Base-by-base conservation (phyloP, 108 stramenopile genomes). In the Pseudonitzschia multistriata region DNA sequence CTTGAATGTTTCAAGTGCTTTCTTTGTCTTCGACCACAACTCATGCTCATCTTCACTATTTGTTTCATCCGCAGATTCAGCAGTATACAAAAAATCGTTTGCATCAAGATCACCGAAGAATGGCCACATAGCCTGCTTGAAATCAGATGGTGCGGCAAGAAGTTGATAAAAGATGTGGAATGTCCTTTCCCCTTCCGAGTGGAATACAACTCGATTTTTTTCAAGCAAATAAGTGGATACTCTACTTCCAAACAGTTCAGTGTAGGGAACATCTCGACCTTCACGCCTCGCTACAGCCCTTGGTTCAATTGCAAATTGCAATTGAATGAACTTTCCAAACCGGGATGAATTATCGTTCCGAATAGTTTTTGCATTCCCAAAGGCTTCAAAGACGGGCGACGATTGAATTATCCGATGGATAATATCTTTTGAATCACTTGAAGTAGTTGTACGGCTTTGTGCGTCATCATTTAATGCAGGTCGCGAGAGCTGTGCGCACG, bases 91-190 rank as follows among this genome's bases (percentile, higher is more conserved):
- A 45, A 77, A 82, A 28, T 80, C 62, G 8, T 39, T 19, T 5
- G 64, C 45, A 19, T 65, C 68, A 0, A 59, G 64, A 27, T 54
- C 49, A 47, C 77, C 34, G 42, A 78, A 69, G 8, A 66, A 49
- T 3, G 71, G 73, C 53, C 86, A 90, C 8, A 90, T 66, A 3
- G 50, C 39, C 21, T 66, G 30, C 47, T 85, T 74, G 14, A 81
- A 73, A 14, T 66, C 78, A 15, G 52, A 57, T 21, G 82, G 72
- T 11, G 84, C 90, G 25, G 81, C 74, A 31, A 94, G 57, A 14
- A 91, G 64, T 59, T 91, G 87, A 67, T 98, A 98, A 69, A 98
- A 98, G 39, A 97, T 79, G 73, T 98, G 98, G 79, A 94, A 98
- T 67, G 95, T 96, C 7, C 98, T 68, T 76, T 98, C 98, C 17